These are phyloP conservation scores for Brassica carinata DNA, from an alignment of 345 rosid species.

Conservation along the genomic window DNA sequence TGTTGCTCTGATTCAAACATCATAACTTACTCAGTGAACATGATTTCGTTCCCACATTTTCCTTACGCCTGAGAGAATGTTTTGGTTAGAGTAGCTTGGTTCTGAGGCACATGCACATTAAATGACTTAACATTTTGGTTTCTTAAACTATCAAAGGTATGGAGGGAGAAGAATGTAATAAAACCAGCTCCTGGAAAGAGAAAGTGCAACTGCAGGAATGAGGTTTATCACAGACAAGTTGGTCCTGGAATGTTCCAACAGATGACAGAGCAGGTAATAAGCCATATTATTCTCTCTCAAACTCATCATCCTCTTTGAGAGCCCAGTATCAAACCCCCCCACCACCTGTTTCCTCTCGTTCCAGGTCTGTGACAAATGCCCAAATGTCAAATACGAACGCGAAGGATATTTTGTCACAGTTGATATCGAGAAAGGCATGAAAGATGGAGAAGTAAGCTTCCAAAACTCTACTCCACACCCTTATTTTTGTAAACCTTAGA, in stretches of 20 bases:
- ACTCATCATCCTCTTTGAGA: not conserved
- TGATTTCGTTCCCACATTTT: too few relatives aligned
- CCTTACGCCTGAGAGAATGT: too few relatives aligned
- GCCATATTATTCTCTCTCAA: not conserved
- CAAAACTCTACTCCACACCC: not conserved
- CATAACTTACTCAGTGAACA: too few relatives aligned
- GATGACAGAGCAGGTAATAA: conserved; percentile 89
- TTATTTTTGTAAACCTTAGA: not conserved
- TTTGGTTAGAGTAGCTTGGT: too few relatives aligned
- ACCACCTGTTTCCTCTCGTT: conserved; percentile 4
- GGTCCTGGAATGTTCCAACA: conserved; percentile 99
- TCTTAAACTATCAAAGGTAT: conserved; percentile 55
- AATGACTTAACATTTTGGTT: conserved; percentile 4
- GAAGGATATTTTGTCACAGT: conserved; percentile 90
- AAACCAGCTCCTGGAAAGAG: conserved; percentile 98
- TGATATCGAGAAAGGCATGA: conserved; percentile 99
- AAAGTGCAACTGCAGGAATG: conserved; percentile 95
- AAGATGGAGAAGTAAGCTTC: conserved; percentile 87
- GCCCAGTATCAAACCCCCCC: not conserved
- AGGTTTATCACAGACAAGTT: conserved; percentile 95
- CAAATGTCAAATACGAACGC: conserved; percentile 81
- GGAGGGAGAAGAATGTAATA: conserved; percentile 94
- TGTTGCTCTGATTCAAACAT: not conserved
- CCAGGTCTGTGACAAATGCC: conserved; percentile 99
- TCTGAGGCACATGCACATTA: too few relatives aligned